Percentiles rank a stretch among this genome's conserved stretches.
Conservation (phyloP, 1,284 basidiomycete genomes). For the Pseudozyma tsukubaensis region DNA sequence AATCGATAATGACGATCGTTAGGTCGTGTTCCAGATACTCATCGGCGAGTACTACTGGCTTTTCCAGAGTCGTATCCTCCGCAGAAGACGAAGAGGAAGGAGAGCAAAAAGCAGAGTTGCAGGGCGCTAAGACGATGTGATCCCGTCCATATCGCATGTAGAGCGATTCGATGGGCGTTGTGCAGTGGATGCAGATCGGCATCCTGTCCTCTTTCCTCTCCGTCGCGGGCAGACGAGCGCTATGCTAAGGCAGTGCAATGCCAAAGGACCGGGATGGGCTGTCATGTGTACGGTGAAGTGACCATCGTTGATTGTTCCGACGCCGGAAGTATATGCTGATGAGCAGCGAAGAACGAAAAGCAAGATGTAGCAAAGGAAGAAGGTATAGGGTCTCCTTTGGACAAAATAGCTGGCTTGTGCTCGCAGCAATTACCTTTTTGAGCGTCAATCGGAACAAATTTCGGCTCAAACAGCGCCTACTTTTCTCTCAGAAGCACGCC, state of each 20-base stretch:
- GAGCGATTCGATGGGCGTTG: conserved; percentile 31
- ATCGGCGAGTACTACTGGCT: conserved; percentile 74
- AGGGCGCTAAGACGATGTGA: conserved; percentile 45
- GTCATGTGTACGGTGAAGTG: too few species aligned
- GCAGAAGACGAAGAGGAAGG: conserved; percentile 67
- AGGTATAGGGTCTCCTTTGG: neutral
- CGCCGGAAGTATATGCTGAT: neutral
- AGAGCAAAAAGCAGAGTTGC: conserved; percentile 18
- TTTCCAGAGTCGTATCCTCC: neutral
- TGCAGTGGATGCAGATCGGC: conserved; percentile 53
- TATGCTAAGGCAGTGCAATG: neutral
- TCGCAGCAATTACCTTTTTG: too few species aligned
- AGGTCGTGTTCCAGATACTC: conserved; percentile 89
- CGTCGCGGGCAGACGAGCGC: neutral
- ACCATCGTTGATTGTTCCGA: too few species aligned
- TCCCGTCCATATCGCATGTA: conserved; percentile 46
- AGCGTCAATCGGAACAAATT: too few species aligned
- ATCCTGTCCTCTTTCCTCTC: neutral
- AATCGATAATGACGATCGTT: conserved; percentile 81
- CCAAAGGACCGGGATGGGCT: too few species aligned
- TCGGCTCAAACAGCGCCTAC: too few species aligned
- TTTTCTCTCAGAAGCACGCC: too few species aligned
- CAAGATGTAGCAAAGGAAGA: neutral
- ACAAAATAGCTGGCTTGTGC: too few species aligned
- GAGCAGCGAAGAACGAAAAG: neutral